phyloP scores from a whole-genome alignment of 495 filamentous ascomycete species.

The Hypomontagnella monticulosa region DNA sequence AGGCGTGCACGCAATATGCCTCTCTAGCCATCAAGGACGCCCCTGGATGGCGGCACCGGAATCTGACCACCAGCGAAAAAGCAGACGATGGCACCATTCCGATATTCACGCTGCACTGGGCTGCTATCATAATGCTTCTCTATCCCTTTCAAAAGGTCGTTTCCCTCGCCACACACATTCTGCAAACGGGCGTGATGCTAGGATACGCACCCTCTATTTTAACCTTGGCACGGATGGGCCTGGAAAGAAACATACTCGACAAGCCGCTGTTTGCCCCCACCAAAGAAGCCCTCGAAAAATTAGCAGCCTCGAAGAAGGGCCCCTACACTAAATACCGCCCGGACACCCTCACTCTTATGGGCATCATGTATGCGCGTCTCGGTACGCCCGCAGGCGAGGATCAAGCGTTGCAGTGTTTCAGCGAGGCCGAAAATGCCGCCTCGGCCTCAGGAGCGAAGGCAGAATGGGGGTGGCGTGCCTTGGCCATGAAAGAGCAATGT shows the following conservation, averaged over 20 bases:
- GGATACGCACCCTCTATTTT: conserved; percentile 35
- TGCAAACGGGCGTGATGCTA: conserved; percentile 11
- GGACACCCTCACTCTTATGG: conserved; percentile 36
- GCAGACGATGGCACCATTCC: background rate
- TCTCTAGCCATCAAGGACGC: conserved; percentile 24
- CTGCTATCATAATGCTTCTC: conserved; percentile 4
- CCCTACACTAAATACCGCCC: conserved; percentile 16
- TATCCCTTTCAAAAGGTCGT: no score
- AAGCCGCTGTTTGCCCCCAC: conserved; percentile 24
- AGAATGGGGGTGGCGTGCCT: conserved; percentile 46
- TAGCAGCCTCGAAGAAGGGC: background rate
- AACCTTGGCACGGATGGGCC: conserved; percentile 13
- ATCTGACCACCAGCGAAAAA: conserved; percentile 4
- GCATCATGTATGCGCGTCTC: background rate
- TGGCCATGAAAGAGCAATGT: conserved; percentile 42
- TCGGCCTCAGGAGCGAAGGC: background rate
- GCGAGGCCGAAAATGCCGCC: background rate
- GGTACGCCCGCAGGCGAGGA: conserved; percentile 5
- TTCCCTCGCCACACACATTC: conserved; percentile 26
- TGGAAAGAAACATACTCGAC: background rate
- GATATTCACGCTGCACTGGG: conserved; percentile 35
- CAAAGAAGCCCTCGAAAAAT: conserved; percentile 6
- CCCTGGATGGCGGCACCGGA: background rate
- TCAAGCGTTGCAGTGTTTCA: conserved; percentile 22
- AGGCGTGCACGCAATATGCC: conserved; percentile 39